These are phyloP conservation scores for Santalum album DNA, from an alignment of 164 flowering plant species.

Conservation along the genomic window DNA sequence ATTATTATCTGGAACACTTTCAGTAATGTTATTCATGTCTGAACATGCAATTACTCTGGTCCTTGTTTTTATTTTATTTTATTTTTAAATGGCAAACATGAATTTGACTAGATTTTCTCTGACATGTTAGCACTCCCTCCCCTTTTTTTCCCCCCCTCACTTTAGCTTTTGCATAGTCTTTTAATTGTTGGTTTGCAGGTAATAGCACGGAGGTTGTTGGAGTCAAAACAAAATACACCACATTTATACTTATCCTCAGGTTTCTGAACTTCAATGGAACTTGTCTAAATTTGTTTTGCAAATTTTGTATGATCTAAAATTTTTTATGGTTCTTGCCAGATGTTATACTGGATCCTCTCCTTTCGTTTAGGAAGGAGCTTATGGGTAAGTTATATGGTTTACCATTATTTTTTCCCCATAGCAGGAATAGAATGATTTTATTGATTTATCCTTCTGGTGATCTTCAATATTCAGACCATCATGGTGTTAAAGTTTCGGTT, in stretches of 20 bases:
- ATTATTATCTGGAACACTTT: too few species aligned
- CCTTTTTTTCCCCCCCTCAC: too few species aligned
- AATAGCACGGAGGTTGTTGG: conserved; percentile 80
- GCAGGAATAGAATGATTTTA: conserved; percentile 1
- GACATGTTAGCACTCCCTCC: too few species aligned
- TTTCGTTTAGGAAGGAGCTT: conserved; percentile 81
- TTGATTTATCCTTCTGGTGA: conserved; percentile 7
- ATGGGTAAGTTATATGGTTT: conserved; percentile 40
- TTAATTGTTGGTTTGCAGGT: conserved; percentile 43
- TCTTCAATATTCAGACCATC: conserved; percentile 50
- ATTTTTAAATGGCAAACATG: too few species aligned
- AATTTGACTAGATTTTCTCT: too few species aligned
- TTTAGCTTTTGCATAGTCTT: not conserved
- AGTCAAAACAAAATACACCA: conserved; percentile 85
- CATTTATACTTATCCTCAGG: conserved; percentile 87
- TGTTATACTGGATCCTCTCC: conserved; percentile 89
- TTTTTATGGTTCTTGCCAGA: conserved; percentile 37
- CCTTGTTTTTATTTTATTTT: too few species aligned
- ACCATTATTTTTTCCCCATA: not conserved
- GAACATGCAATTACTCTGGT: too few species aligned
- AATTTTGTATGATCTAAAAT: conserved; percentile 12
- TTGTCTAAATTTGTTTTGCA: conserved; percentile 8
- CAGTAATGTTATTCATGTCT: too few species aligned
- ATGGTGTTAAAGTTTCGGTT: conserved; percentile 84
- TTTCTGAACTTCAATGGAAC: conserved; percentile 12